These are phyloP conservation scores for Sicyos edulis DNA, from an alignment of 306 rosid genomes.

Conservation along the genomic window DNA sequence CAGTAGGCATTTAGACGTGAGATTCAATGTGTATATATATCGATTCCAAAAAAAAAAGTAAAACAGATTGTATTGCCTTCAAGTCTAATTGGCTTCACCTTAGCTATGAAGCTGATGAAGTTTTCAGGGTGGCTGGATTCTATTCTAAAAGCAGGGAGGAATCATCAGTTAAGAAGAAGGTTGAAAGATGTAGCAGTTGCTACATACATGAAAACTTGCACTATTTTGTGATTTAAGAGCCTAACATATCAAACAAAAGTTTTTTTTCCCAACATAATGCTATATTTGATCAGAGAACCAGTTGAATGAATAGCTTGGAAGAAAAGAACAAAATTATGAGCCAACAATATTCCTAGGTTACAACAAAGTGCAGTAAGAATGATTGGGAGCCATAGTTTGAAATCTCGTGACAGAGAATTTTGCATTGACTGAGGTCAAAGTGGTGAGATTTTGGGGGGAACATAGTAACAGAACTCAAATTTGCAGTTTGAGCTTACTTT, in stretches of 20 bases:
- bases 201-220: background rate
- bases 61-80: background rate
- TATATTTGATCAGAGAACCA: background rate
- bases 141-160: background rate
- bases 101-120: background rate
- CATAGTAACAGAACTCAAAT: background rate
- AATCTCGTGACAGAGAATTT: conserved; percentile 2
- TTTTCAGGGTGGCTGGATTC: background rate
- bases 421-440: background rate
- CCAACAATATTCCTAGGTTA: conserved; percentile 8
- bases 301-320: background rate
- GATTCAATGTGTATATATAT: background rate
- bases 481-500: conserved; percentile 11
- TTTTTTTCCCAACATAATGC: background rate
- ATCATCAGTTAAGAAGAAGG: background rate
- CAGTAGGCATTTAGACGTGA: too few relatives aligned
- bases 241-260: background rate
- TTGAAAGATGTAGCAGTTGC: background rate
- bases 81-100: too few relatives aligned
- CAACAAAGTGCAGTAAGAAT: background rate
- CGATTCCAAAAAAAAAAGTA: background rate
- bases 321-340: background rate
- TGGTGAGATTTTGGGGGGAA: background rate
- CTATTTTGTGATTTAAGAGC: background rate
- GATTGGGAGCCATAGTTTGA: background rate